These are phyloP conservation scores for Aspergillus taichungensis DNA, from an alignment of 495 filamentous ascomycete genomes.

Conservation along the genomic window DNA sequence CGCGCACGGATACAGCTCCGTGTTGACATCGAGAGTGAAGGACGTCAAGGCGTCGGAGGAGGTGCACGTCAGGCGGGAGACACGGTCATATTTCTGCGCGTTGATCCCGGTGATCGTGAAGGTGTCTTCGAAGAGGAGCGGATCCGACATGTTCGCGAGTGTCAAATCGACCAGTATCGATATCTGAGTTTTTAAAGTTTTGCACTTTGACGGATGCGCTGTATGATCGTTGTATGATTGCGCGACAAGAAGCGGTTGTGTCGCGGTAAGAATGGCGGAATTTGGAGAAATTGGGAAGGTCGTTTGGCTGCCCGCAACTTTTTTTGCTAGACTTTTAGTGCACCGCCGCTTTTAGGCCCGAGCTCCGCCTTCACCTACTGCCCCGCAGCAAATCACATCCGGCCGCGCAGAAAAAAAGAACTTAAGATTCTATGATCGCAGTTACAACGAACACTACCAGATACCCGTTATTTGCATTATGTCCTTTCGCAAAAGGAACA, in stretches of 20 bases:
- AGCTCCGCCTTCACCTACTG: constrained; percentile 4
- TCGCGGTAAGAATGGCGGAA: too few relatives aligned
- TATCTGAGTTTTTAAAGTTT: too few relatives aligned
- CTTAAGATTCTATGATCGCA: constrained; percentile 1
- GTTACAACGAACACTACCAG: neutral
- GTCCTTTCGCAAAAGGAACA: constrained; percentile 87
- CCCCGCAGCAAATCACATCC: constrained; percentile 15
- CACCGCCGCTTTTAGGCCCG: constrained; percentile 19
- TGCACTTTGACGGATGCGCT: too few relatives aligned
- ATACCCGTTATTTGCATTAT: constrained; percentile 55
- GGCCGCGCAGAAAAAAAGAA: constrained; percentile 4
- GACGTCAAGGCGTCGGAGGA: constrained; percentile 60
- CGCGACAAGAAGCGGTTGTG: too few relatives aligned
- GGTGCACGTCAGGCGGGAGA: constrained; percentile 66
- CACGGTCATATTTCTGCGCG: constrained; percentile 87
- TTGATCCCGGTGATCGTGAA: constrained; percentile 75
- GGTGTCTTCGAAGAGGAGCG: constrained; percentile 84
- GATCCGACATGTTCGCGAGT: constrained; percentile 53
- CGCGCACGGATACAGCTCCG: constrained; percentile 72
- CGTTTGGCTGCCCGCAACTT: constrained; percentile 37
- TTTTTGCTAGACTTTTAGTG: constrained; percentile 39
- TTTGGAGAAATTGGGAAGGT: too few relatives aligned
- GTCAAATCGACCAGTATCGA: neutral
- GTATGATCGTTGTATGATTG: too few relatives aligned
- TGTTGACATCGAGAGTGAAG: constrained; percentile 89